These are phyloP conservation scores for Tuber melanosporum DNA, from an alignment of 495 filamentous ascomycete genomes.

Conservation along the genomic window DNA sequence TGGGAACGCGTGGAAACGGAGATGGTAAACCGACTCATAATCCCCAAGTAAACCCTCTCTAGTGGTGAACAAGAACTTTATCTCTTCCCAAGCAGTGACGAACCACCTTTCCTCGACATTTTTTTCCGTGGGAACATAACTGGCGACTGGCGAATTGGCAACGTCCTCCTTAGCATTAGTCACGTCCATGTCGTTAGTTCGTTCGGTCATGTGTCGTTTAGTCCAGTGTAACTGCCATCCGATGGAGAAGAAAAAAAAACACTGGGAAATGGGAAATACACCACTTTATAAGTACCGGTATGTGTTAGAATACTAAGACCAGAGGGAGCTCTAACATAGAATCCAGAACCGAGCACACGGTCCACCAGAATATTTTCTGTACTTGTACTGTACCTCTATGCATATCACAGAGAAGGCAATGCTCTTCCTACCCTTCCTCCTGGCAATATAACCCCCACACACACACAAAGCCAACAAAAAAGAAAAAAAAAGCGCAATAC, in stretches of 20 bases:
- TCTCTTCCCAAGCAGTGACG: constrained; percentile 39
- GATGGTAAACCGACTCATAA: constrained; percentile 41
- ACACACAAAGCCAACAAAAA: neutral
- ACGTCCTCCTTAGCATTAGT: neutral
- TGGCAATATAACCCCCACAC: neutral
- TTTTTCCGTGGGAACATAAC: neutral
- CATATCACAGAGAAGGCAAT: neutral
- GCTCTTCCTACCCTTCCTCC: neutral
- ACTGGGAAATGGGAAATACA: neutral
- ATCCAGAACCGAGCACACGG: neutral
- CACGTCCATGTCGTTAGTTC: neutral
- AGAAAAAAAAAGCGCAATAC: neutral
- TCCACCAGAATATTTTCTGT: neutral
- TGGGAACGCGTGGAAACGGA: neutral
- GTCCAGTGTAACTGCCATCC: neutral
- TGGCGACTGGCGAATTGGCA: neutral
- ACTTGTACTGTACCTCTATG: neutral
- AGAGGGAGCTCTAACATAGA: neutral
- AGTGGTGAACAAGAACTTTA: constrained; percentile 43
- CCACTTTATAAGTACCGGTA: neutral
- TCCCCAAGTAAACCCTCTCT: constrained; percentile 43
- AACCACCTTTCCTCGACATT: constrained; percentile 19
- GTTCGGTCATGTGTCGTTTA: neutral
- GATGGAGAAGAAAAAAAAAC: neutral
- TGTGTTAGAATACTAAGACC: neutral